Conservation (phyloP, 2,329 filamentous ascomycete genomes). For the Graphilbum fragrans region DNA sequence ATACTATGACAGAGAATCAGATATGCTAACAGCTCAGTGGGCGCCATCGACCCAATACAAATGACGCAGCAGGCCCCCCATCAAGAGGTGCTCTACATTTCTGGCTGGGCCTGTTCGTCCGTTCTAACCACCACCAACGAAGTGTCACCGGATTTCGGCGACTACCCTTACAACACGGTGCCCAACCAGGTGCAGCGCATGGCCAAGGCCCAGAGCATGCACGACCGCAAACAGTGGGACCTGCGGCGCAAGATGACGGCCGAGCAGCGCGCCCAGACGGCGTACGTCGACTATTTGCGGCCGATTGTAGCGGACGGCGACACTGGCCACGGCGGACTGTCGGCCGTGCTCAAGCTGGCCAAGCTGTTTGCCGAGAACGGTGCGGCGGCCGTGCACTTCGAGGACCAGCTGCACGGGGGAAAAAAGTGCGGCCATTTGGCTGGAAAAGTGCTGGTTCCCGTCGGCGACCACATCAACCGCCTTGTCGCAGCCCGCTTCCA, state of each 20-base stretch:
- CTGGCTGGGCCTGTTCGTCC: constrained; percentile 94
- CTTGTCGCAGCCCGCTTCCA: constrained; percentile 87
- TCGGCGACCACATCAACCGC: constrained; percentile 92
- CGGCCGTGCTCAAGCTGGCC: constrained; percentile 86
- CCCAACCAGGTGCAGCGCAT: constrained; percentile 95
- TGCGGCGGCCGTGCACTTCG: constrained; percentile 91
- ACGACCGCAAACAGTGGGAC: constrained; percentile 94
- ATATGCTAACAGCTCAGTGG: constrained; percentile 60
- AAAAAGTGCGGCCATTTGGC: constrained; percentile 98
- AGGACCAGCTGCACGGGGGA: constrained; percentile 93
- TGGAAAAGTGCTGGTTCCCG: constrained; percentile 88
- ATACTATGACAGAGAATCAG: too few species aligned
- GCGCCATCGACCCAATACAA: constrained; percentile 95
- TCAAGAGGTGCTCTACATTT: constrained; percentile 92
- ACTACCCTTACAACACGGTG: constrained; percentile 98
- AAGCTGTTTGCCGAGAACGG: constrained; percentile 97
- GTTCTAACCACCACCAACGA: constrained; percentile 91
- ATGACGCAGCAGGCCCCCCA: constrained; percentile 97
- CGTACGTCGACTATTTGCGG: constrained; percentile 83
- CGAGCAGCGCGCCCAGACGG: constrained; percentile 60
- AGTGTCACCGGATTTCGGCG: constrained; percentile 93
- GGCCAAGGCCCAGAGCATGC: constrained; percentile 92
- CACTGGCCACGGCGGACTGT: constrained; percentile 86
- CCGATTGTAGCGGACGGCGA: constrained; percentile 96
- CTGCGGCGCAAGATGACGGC: constrained; percentile 63